A percentile compares a stretch with the other conserved stretches of the same genome.
Conservation (phyloP, 371 early-diverging fungal genomes). For the Mucor circinelloides region DNA sequence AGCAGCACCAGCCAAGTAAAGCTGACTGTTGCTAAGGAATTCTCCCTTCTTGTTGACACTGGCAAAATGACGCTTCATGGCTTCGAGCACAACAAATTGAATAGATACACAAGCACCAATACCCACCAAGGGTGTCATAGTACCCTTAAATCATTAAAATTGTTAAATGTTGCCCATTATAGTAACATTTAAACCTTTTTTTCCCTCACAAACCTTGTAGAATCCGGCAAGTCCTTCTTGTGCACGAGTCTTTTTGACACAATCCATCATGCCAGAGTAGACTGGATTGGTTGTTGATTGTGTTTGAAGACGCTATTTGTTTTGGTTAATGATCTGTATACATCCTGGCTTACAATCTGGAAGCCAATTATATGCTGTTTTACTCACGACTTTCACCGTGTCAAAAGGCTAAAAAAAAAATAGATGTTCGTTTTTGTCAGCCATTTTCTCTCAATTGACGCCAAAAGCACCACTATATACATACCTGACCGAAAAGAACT, state of each 20-base stretch:
- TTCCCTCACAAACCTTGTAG: slow-evolving; percentile 57
- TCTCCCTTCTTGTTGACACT: slow-evolving; percentile 42
- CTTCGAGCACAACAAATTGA: slow-evolving; percentile 76
- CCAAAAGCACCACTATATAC: not conserved
- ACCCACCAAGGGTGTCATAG: slow-evolving; percentile 77
- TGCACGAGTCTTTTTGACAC: slow-evolving; percentile 69
- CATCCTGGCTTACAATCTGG: slow-evolving; percentile 5
- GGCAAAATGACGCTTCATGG: slow-evolving; percentile 72
- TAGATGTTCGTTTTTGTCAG: slow-evolving; percentile 2
- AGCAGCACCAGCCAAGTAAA: slow-evolving; percentile 79
- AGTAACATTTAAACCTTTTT: slow-evolving; percentile 9
- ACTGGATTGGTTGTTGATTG: slow-evolving; percentile 68
- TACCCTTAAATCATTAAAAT: slow-evolving; percentile 49
- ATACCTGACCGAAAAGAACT: slow-evolving; percentile 80
- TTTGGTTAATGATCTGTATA: not conserved
- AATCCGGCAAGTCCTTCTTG: slow-evolving; percentile 77
- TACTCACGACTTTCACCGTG: slow-evolving; percentile 81
- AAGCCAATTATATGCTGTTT: not conserved
- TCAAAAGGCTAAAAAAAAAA: slow-evolving; percentile 69
- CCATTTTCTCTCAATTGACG: not conserved
- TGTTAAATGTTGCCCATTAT: slow-evolving; percentile 14
- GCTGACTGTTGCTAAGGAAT: slow-evolving; percentile 62
- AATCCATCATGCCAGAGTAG: slow-evolving; percentile 77
- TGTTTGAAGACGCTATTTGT: slow-evolving; percentile 79
- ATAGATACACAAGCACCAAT: slow-evolving; percentile 84